Evolutionary conservation across 169 alveolate genomes (phyloP), one percentile per base, ranked within the genome.

Genomic region (Amoebophrya sp.): DNA sequence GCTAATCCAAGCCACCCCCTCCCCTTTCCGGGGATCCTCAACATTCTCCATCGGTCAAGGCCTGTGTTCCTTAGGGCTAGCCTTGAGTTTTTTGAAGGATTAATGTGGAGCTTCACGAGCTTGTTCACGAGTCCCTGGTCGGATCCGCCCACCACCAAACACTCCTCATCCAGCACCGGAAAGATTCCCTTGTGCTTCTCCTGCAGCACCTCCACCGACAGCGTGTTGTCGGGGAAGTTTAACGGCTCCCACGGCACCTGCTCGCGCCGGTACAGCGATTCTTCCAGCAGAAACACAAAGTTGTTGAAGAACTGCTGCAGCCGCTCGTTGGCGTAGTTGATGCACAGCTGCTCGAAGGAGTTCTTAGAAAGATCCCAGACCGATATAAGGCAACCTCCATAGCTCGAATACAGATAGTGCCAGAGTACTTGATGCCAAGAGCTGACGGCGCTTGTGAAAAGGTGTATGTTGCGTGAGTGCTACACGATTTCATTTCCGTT

Each of bases 211-310:
- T 97, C 98, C 42, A 99, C 98, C 70, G 99, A 97, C 89, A 95
- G 97, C 45, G 95, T 93, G 95, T 98, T 98, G 92, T 98, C 99
- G 0, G 98, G 98, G 94, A 98, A 98, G 90, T 97, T 98, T 38
- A 98, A 97, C 40, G 99, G 98, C 41, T 96, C 95, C 98, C 99
- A 97, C 69, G 95, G 90, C 41, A 98, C 95, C 15, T 97, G 4
- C 23, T 58, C 78, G 29, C 23, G 4, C 2, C 34, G 78, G 78
- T 58, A 58, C n/a, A 91, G 91, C n/a, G 41, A 41, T 87, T 93
- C 93, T 41, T 98, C 99, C 88, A 95, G 95, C 91, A 97, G 97
- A 95, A 98, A 98, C 88, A 98, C 98, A 94, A 97, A 98, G 78
- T 94, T 97, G 96, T 96, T 98, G 96, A 93, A 98, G 94, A 95